These are phyloP conservation scores for Cordia subcordata DNA, from an alignment of 257 asterid species.

Conservation along the genomic window DNA sequence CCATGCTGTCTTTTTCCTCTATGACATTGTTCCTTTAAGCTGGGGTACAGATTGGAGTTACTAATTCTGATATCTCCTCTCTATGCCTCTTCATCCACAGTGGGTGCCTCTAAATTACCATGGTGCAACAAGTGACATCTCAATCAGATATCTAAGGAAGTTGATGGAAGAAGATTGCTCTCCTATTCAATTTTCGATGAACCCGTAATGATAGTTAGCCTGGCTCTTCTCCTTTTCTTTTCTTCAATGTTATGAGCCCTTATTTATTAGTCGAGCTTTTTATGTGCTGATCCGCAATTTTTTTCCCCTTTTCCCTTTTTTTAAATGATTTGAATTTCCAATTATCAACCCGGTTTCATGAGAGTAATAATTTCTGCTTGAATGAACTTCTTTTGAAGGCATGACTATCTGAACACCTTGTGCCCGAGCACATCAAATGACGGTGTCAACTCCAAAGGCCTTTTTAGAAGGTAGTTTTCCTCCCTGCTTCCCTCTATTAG, in stretches of 20 bases:
- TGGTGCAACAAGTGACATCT: slow-evolving; percentile 48
- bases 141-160: slow-evolving; percentile 40
- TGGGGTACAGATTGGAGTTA: not conserved
- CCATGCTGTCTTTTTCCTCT: not conserved
- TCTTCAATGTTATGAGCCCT: no score
- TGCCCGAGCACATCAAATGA: slow-evolving; percentile 54
- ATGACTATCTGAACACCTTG: slow-evolving; percentile 58
- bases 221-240: no score
- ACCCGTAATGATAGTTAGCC: slow-evolving; percentile 67
- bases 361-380: not conserved
- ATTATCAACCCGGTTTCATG: not conserved
- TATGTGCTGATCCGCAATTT: slow-evolving; percentile 2
- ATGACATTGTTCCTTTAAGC: not conserved
- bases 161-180: slow-evolving; percentile 46
- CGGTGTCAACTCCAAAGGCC: slow-evolving; percentile 31
- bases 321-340: slow-evolving; percentile 9
- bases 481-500: not conserved
- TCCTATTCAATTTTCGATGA: slow-evolving; percentile 55
- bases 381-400: slow-evolving; percentile 36
- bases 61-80: slow-evolving; percentile 4
- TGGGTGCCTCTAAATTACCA: slow-evolving; percentile 79
- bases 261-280: no score
- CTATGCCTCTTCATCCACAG: slow-evolving; percentile 30
- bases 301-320: slow-evolving; percentile 11
- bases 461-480: slow-evolving; percentile 53